Percentiles rank a stretch among this genome's conserved stretches.
Evolutionary conservation across 2,329 filamentous ascomycete species (phyloP).

Genomic region (Penicillium hordei): DNA sequence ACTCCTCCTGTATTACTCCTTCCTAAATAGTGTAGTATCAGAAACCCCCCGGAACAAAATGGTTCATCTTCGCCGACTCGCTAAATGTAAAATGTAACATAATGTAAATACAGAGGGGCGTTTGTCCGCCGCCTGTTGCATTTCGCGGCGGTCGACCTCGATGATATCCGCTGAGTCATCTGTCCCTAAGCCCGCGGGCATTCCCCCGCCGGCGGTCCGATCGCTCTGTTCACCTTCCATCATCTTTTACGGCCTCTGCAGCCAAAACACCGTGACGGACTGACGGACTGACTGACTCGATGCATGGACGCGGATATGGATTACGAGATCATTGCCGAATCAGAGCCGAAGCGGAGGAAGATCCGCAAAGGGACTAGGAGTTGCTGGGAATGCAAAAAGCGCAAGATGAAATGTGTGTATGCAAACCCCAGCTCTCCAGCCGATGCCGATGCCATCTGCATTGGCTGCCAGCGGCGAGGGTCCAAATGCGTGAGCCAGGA

Average conservation of each 20-base stretch:
- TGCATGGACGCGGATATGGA: neutral
- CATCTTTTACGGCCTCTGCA: neutral
- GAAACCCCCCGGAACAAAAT: no score
- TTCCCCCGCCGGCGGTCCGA: neutral
- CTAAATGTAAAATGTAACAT: neutral
- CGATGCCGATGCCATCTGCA: conserved; percentile 7
- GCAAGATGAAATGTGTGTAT: conserved; percentile 14
- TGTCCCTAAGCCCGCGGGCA: neutral
- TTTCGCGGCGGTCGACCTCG: neutral
- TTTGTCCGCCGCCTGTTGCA: neutral
- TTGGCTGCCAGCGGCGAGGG: conserved; percentile 18
- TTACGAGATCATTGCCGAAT: neutral
- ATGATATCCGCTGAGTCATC: neutral
- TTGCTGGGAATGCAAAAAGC: conserved; percentile 13
- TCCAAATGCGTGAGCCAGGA: conserved; percentile 52
- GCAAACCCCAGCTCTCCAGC: neutral
- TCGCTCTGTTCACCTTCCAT: neutral
- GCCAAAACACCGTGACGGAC: neutral
- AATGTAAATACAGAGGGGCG: neutral
- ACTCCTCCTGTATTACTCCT: no score
- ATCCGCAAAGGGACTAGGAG: conserved; percentile 11
- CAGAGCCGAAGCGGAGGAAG: conserved; percentile 7
- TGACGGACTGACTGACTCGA: neutral
- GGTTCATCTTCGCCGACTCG: no score
- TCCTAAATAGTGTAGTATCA: no score